Conservation (phyloP, 164 flowering plant species). For the Aristolochia contorta region DNA sequence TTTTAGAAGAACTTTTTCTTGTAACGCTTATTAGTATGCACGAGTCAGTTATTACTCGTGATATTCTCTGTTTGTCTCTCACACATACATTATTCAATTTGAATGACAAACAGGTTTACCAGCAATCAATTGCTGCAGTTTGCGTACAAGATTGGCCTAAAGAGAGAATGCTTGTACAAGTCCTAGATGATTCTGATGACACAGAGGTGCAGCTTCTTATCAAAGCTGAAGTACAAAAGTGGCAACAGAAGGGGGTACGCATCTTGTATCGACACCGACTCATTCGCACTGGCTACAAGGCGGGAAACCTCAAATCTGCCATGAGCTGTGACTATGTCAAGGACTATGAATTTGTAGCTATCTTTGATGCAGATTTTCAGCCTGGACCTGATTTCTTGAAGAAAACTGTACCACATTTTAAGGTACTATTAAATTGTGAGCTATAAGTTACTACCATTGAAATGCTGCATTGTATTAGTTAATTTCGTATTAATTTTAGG, state of each 20-base stretch:
- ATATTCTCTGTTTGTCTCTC: not conserved
- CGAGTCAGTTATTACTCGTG: not conserved
- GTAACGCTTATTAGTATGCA: no score
- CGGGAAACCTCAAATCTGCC: slow-evolving; percentile 95
- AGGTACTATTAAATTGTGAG: slow-evolving; percentile 35
- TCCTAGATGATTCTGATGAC: slow-evolving; percentile 93
- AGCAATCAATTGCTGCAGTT: slow-evolving; percentile 85
- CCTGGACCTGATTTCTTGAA: slow-evolving; percentile 89
- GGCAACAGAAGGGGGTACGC: slow-evolving; percentile 86
- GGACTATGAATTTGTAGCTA: slow-evolving; percentile 93
- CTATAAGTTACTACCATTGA: no score
- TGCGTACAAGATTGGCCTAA: slow-evolving; percentile 91
- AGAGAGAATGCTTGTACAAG: slow-evolving; percentile 84
- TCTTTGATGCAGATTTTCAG: slow-evolving; percentile 98
- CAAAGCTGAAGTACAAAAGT: slow-evolving; percentile 81
- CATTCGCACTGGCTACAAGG: slow-evolving; percentile 89
- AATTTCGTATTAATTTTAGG: no score
- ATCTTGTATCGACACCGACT: slow-evolving; percentile 86
- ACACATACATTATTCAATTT: not conserved
- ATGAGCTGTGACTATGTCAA: slow-evolving; percentile 93
- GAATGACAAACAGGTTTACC: slow-evolving; percentile 60
- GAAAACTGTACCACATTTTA: slow-evolving; percentile 84
- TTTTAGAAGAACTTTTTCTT: no score
- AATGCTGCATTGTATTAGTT: no score
- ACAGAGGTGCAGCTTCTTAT: slow-evolving; percentile 63